phyloP scores from a whole-genome alignment of 2,329 filamentous ascomycete species.

The Aspergillus melleus region DNA sequence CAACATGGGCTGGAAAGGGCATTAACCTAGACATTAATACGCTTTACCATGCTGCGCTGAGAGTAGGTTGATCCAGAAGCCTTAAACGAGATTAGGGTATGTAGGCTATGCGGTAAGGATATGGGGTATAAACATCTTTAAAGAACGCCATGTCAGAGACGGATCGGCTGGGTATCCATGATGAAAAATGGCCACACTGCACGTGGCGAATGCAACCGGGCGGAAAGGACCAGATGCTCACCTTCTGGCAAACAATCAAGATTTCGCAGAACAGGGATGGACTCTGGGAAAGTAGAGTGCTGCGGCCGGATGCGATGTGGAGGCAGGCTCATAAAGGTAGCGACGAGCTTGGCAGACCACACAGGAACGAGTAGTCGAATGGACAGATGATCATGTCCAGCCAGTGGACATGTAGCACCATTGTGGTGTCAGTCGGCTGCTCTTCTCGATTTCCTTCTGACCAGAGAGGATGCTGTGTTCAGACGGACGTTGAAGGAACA shows the following conservation, averaged over 20 bases:
- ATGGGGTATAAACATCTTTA: neutral
- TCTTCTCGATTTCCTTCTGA: neutral
- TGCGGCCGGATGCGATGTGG: neutral
- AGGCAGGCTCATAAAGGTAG: neutral
- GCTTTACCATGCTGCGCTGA: neutral
- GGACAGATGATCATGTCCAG: neutral
- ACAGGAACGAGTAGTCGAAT: neutral
- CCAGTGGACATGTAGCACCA: conserved; percentile 1
- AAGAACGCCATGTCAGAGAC: neutral
- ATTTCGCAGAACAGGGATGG: neutral
- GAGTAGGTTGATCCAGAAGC: neutral
- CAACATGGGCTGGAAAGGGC: neutral
- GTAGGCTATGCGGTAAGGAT: neutral
- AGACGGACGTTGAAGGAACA: neutral
- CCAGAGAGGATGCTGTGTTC: neutral
- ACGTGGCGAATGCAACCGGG: neutral
- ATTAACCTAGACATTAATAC: neutral
- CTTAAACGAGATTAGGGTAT: neutral
- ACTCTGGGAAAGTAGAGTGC: neutral
- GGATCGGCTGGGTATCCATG: neutral
- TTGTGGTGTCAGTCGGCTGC: neutral
- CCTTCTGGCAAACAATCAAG: neutral
- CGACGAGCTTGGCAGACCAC: neutral
- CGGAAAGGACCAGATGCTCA: neutral
- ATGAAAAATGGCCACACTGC: neutral